Conservation (phyloP, 169 alveolate genomes). For the Plasmodium berghei region DNA sequence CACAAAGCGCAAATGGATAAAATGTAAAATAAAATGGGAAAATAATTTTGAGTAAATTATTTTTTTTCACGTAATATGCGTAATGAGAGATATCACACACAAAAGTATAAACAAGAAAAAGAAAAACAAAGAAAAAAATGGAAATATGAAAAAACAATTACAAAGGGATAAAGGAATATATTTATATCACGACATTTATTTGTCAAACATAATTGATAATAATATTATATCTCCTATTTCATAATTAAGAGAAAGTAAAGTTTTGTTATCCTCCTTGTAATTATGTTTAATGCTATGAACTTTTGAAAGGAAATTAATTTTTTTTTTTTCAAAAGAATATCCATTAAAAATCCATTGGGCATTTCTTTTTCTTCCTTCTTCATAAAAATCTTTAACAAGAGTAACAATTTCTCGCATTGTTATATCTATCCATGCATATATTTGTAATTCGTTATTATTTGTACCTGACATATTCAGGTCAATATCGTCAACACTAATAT, state of each 20-base stretch:
- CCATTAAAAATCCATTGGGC: constrained; percentile 71
- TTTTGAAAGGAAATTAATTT: constrained; percentile 31
- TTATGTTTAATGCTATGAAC: constrained; percentile 68
- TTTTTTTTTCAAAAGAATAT: constrained; percentile 24
- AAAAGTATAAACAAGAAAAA: no score
- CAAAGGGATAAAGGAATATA: no score
- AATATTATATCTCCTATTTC: constrained; percentile 68
- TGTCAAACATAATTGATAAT: constrained; percentile 46
- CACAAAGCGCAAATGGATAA: no score
- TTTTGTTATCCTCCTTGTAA: constrained; percentile 62
- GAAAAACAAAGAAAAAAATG: no score
- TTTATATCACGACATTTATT: no score
- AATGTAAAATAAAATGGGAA: no score
- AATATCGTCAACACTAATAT: constrained; percentile 30
- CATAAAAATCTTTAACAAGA: constrained; percentile 66
- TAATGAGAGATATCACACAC: no score
- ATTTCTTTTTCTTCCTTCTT: constrained; percentile 72
- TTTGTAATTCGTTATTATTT: constrained; percentile 57
- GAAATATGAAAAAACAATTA: no score
- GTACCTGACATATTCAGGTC: not conserved
- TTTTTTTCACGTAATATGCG: no score
- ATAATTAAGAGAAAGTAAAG: constrained; percentile 50
- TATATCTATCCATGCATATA: constrained; percentile 72
- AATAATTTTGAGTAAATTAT: no score
- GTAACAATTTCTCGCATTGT: constrained; percentile 74